These are phyloP conservation scores for Golubevia sp. DNA, from an alignment of 1,284 basidiomycete genomes.

Conservation along the genomic window DNA sequence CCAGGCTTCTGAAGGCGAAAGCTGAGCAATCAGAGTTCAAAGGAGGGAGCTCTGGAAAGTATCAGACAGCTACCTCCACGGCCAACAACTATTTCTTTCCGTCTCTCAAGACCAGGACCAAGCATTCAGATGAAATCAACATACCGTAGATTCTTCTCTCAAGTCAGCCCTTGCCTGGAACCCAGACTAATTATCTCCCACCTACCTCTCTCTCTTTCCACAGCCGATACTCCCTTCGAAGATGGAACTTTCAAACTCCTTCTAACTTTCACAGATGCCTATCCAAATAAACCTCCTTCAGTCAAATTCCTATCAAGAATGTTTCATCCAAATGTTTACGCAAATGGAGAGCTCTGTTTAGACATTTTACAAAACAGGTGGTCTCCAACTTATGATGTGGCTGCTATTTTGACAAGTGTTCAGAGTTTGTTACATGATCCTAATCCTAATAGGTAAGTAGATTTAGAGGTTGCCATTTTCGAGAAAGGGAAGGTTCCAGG, in stretches of 20 bases:
- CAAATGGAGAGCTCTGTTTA: constrained; percentile 94
- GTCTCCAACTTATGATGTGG: constrained; percentile 98
- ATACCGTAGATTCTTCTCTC: no score
- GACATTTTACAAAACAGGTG: constrained; percentile 98
- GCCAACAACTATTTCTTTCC: no score
- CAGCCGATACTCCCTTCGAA: constrained; percentile 97
- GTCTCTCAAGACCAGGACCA: no score
- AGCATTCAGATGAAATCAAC: no score
- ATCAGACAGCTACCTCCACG: no score
- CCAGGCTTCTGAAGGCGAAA: no score
- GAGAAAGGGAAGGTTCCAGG: no score
- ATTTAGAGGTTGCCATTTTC: not conserved
- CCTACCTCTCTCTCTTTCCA: constrained; percentile 5
- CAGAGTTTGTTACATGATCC: constrained; percentile 95
- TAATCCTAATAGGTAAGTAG: constrained; percentile 78
- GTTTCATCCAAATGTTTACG: constrained; percentile 99
- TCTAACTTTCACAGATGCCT: constrained; percentile 93
- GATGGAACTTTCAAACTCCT: constrained; percentile 97
- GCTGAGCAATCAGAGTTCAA: no score
- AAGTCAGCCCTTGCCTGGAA: no score
- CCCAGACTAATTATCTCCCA: no score
- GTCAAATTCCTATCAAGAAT: constrained; percentile 96
- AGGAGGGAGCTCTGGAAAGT: no score
- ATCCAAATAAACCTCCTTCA: constrained; percentile 95
- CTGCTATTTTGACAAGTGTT: constrained; percentile 93